Evolutionary conservation across 192 early-diverging fungal genomes (phyloP).

Genomic region (Backusella mclennaniae): DNA sequence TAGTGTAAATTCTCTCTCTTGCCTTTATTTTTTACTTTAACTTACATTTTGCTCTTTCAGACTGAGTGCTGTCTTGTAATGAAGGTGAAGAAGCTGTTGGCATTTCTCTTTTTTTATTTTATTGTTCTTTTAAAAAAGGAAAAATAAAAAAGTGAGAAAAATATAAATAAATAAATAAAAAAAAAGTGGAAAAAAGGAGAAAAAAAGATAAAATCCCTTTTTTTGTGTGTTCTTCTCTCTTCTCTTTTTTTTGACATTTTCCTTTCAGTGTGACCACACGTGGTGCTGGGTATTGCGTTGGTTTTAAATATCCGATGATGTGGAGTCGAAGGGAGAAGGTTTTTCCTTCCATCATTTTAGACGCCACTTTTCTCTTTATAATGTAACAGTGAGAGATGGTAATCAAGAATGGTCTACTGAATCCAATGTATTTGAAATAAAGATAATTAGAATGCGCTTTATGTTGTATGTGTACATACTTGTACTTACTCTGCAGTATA

Average conservation of each 20-base stretch:
- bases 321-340: not conserved
- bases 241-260: constrained; percentile 3
- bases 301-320: not conserved
- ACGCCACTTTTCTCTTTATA: too few relatives aligned
- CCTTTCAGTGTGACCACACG: not conserved
- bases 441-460: too few relatives aligned
- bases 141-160: not conserved
- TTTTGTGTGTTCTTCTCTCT: not conserved
- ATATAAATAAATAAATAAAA: not conserved
- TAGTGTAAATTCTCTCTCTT: not conserved
- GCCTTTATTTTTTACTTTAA: not conserved
- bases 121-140: not conserved
- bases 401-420: too few relatives aligned
- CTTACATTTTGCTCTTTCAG: not conserved
- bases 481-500: too few relatives aligned
- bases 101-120: not conserved
- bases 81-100: constrained; percentile 4
- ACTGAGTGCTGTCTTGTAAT: not conserved
- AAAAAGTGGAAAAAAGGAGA: not conserved
- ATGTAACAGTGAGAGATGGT: too few relatives aligned
- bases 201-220: not conserved
- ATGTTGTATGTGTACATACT: too few relatives aligned
- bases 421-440: too few relatives aligned
- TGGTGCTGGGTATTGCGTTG: not conserved
- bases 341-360: not conserved